A percentile compares a stretch with the other conserved stretches of the same genome.
These are phyloP conservation scores for Solanum peruvianum DNA, from an alignment of 257 asterid species.

Conservation along the genomic window DNA sequence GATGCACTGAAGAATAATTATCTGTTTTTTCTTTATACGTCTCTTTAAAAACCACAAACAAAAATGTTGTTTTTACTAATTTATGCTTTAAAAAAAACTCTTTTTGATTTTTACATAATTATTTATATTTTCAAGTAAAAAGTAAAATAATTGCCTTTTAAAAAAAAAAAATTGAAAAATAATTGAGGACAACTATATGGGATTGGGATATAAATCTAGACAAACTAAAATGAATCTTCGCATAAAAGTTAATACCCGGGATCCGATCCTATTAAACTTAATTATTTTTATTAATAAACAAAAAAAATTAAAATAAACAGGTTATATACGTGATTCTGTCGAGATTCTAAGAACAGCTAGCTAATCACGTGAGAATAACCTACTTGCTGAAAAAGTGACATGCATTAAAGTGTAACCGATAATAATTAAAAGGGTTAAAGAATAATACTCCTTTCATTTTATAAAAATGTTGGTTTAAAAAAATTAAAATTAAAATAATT, in stretches of 20 bases:
- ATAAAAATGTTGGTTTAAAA: too few relatives aligned
- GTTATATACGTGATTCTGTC: background rate
- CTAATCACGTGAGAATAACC: background rate
- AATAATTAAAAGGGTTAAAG: background rate
- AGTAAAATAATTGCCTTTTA: too few relatives aligned
- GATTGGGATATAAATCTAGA: background rate
- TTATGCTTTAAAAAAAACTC: too few relatives aligned
- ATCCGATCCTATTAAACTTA: background rate
- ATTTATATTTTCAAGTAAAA: too few relatives aligned
- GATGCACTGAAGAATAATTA: too few relatives aligned
- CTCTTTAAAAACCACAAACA: background rate
- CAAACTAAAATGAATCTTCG: background rate
- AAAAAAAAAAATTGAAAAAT: too few relatives aligned
- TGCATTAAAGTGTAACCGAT: background rate
- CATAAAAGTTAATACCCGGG: background rate
- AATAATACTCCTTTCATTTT: background rate
- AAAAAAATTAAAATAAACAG: background rate
- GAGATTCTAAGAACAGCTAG: background rate
- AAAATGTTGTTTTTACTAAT: too few relatives aligned
- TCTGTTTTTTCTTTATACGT: too few relatives aligned
- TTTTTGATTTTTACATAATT: too few relatives aligned
- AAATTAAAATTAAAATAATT: too few relatives aligned
- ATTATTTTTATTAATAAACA: background rate
- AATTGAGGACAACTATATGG: background rate
- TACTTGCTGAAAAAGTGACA: background rate